Conservation (phyloP, 768 basidiomycete species). For the Kwoniella mangroviensis region DNA sequence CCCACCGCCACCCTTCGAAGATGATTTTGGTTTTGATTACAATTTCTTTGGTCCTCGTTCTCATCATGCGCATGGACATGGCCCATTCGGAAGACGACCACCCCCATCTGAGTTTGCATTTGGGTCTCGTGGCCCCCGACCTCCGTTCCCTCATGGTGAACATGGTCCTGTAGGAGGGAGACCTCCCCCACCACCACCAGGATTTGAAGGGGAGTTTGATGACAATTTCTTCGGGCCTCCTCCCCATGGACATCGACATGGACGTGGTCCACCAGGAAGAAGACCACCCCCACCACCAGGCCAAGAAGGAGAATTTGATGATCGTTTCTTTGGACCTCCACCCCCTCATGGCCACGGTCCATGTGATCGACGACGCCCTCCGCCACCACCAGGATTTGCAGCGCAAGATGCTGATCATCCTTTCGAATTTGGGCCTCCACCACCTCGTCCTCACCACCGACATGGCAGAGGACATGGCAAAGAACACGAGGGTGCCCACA, state of each 20-base stretch:
- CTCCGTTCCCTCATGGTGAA: background rate
- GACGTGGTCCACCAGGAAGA: background rate
- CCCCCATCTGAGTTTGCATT: background rate
- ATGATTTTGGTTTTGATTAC: too few species aligned
- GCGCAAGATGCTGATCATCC: background rate
- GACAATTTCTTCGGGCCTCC: too few species aligned
- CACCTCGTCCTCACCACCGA: background rate
- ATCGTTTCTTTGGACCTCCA: background rate
- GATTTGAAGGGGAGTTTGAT: too few species aligned
- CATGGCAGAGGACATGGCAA: background rate
- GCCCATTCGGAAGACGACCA: background rate
- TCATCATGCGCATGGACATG: too few species aligned
- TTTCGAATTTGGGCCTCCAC: background rate
- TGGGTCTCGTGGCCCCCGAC: too few species aligned
- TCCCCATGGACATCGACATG: background rate
- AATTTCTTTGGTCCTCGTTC: too few species aligned
- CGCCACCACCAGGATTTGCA: background rate
- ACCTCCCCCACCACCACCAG: too few species aligned
- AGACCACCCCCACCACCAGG: background rate
- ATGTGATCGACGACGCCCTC: background rate
- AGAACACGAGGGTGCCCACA: too few species aligned
- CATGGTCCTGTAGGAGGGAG: too few species aligned
- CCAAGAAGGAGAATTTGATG: background rate
- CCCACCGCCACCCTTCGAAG: too few species aligned
- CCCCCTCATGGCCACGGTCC: background rate